Evolutionary conservation across 495 filamentous ascomycete species (phyloP), one percentile per base, ranked within the genome.

Genomic region (Penicillium desertorum): DNA sequence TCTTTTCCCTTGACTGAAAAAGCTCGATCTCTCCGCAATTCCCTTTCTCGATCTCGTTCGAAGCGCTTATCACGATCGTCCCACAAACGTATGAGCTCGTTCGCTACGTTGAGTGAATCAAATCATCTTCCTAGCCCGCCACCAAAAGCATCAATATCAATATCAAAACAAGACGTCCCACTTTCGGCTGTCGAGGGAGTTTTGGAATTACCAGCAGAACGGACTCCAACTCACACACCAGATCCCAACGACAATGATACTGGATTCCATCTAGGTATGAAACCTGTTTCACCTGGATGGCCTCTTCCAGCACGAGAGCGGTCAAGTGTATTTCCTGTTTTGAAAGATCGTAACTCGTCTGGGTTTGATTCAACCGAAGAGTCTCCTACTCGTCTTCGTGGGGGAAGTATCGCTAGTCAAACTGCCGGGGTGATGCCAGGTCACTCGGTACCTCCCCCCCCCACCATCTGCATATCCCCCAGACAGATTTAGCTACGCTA

Each of bases 371-470:
- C 53, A 14, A 42, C 62, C 10, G 62, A 71, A n/a, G 62, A 66
- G 17, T 62, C 65, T 29, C 64, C 56, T 2, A 12, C 50, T 10
- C 68, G 69, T n/a, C 7, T 68, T 41, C 74, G 76, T 47, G 69
- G 68, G 22, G 68, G 60, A 39, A 77, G 76, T 46, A 75, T 79
- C 45, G 65, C 69, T 22, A 69, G 70, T 45, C 75, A 81, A 56
- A 66, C 67, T 6, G 62, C 79, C 25, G 77, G 79, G 16, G 53
- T 53, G 5, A 61, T 64, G 14, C 79, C 79, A 22, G 70, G 72
- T 12, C 67, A 71, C 22, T 71, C 77, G 11, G 56, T 79, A n/a
- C 79, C 76, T 25, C 70, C 77, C n/a, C 72, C 72, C 78, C n/a
- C 79, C 77, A 10, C 64, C 69, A 12, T 62, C 69, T 42, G 71